A percentile compares a stretch with the other conserved stretches of the same genome.
Evolutionary conservation across 345 rosid species (phyloP).

Genomic region (Camelina laxa): DNA sequence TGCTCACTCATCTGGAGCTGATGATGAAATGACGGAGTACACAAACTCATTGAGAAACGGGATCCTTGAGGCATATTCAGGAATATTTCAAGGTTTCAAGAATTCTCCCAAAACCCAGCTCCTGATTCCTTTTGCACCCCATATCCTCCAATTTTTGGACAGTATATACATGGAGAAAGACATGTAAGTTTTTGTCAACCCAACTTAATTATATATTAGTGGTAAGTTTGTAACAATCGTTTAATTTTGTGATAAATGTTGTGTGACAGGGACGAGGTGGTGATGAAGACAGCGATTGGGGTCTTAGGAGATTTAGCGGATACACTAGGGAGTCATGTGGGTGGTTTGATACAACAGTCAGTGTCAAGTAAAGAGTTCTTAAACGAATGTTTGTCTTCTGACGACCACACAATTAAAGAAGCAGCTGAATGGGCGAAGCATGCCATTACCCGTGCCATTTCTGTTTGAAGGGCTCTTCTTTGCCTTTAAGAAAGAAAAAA

Average conservation of each 20-base stretch:
- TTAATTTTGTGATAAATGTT: not conserved
- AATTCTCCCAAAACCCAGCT: slow-evolving; percentile 74
- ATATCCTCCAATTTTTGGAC: slow-evolving; percentile 76
- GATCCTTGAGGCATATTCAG: slow-evolving; percentile 78
- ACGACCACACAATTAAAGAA: slow-evolving; percentile 61
- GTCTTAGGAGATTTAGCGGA: slow-evolving; percentile 83
- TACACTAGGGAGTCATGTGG: slow-evolving; percentile 76
- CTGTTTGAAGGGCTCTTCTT: slow-evolving; percentile 60
- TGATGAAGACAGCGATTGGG: slow-evolving; percentile 80
- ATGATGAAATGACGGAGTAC: slow-evolving; percentile 77
- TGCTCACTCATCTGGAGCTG: slow-evolving; percentile 61
- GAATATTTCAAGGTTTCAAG: slow-evolving; percentile 81
- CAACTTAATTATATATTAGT: not conserved
- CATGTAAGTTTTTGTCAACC: slow-evolving; percentile 53
- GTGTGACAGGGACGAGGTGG: slow-evolving; percentile 68
- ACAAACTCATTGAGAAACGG: slow-evolving; percentile 75
- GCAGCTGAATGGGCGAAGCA: slow-evolving; percentile 71
- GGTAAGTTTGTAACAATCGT: not conserved
- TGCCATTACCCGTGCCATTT: slow-evolving; percentile 75
- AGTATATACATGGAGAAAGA: slow-evolving; percentile 80
- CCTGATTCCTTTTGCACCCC: slow-evolving; percentile 70
- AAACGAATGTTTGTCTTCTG: slow-evolving; percentile 73
- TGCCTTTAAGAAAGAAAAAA: slow-evolving; percentile 22
- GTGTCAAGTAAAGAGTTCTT: slow-evolving; percentile 73
- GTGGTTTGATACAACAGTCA: slow-evolving; percentile 75